Conservation (phyloP, 345 rosid species). For the Kandelia obovata region DNA sequence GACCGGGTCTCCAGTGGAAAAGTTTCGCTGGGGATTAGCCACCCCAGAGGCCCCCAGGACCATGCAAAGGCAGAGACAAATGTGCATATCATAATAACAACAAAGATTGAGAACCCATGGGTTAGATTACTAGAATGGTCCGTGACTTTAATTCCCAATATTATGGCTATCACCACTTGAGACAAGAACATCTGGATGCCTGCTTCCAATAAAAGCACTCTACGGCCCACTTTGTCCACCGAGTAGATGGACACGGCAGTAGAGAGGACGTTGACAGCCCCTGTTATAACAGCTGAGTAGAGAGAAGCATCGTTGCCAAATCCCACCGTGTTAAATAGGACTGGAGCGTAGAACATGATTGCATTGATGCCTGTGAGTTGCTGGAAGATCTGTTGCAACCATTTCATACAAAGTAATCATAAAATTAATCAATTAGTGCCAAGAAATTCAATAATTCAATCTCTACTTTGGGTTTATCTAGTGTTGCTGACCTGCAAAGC, state of each 20-base stretch:
- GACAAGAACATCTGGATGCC: conserved; percentile 92
- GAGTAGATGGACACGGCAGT: conserved; percentile 79
- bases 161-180: conserved; percentile 61
- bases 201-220: conserved; percentile 74
- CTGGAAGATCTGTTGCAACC: conserved; percentile 65
- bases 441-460: neutral
- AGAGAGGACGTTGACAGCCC: conserved; percentile 86
- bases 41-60: conserved; percentile 99
- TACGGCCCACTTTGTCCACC: conserved; percentile 83
- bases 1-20: conserved; percentile 94
- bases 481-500: conserved; percentile 63
- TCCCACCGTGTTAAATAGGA: conserved; percentile 72
- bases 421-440: neutral
- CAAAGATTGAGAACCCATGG: conserved; percentile 46
- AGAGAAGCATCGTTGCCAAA: conserved; percentile 78
- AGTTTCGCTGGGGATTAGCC: conserved; percentile 91
- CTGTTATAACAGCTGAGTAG: conserved; percentile 87
- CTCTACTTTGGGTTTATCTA: neutral
- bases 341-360: conserved; percentile 96
- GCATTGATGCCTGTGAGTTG: conserved; percentile 94
- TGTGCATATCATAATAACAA: conserved; percentile 76
- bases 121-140: conserved; percentile 54
- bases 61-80: conserved; percentile 86
- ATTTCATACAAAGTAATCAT: neutral
- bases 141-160: conserved; percentile 70